Percentiles rank a stretch among this genome's conserved stretches.
Evolutionary conservation across 768 basidiomycete species (phyloP).

Genomic region (Podaxis sp.): DNA sequence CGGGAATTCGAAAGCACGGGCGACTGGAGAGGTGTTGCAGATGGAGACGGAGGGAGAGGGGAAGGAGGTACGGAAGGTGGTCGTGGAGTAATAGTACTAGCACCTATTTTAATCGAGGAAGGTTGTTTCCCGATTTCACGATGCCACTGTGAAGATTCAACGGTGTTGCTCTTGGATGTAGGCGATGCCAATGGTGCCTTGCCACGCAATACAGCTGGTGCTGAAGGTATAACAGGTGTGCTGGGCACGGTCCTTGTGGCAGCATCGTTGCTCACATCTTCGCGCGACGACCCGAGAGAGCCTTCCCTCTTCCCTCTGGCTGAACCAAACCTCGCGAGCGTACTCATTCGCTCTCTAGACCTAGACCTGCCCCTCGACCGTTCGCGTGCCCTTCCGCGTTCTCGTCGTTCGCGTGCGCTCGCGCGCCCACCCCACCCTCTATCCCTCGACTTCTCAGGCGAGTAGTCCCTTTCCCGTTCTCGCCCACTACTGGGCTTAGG

Average conservation of each 20-base stretch:
- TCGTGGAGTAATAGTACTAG: not conserved
- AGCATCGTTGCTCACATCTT: not conserved
- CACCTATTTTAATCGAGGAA: not conserved
- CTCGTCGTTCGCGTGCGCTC: not conserved
- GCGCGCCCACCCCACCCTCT: not conserved
- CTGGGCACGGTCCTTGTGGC: not conserved
- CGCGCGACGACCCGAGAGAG: conserved; percentile 9
- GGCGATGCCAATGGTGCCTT: not conserved
- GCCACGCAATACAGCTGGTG: not conserved
- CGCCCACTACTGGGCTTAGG: not conserved
- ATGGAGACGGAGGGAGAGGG: not conserved
- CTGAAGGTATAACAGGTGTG: not conserved
- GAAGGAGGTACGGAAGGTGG: conserved; percentile 4
- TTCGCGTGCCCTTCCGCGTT: not conserved
- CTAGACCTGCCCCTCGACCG: not conserved
- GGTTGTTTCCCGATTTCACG: not conserved
- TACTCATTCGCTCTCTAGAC: not conserved
- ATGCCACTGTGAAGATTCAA: not conserved
- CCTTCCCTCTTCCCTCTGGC: not conserved
- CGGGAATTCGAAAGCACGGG: not conserved
- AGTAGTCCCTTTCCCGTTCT: not conserved
- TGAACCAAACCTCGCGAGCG: not conserved
- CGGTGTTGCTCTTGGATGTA: not conserved
- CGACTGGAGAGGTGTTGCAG: not conserved
- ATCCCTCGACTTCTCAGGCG: conserved; percentile 1